Conservation (phyloP, 192 early-diverging fungal genomes). For the Globomyces pollinis-pini region DNA sequence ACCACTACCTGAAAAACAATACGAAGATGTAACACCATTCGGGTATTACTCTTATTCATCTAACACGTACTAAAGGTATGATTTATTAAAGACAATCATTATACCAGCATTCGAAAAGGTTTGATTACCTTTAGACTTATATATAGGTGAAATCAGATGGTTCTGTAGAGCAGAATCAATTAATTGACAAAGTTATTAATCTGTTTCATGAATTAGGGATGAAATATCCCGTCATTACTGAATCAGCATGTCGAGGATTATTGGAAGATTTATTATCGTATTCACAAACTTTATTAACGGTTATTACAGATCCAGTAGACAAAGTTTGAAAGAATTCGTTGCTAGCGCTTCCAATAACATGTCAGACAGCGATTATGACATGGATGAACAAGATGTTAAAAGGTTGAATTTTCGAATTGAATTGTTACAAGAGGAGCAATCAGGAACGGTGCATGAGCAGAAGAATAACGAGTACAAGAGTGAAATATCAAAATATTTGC, state of each 20-base stretch:
- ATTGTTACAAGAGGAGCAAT: neutral
- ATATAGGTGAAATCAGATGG: neutral
- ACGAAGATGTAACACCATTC: neutral
- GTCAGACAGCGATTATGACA: neutral
- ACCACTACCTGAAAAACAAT: neutral
- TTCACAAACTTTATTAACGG: neutral
- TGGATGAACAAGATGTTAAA: conserved; percentile 7
- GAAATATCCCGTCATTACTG: neutral
- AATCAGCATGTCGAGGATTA: neutral
- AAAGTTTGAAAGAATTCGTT: conserved; percentile 8
- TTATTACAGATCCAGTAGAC: neutral
- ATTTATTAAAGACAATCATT: neutral
- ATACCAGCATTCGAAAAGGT: conserved; percentile 1
- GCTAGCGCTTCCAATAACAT: neutral
- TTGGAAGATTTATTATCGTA: conserved; percentile 3
- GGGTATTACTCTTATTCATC: too few relatives aligned
- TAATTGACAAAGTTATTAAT: neutral
- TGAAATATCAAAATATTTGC: neutral
- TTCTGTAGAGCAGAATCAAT: neutral
- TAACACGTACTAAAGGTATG: too few relatives aligned
- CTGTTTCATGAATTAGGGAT: neutral
- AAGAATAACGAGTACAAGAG: neutral
- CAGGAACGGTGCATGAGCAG: neutral
- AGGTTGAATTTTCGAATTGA: neutral
- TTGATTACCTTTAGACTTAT: neutral